These are phyloP conservation scores for Auriculariales sp. DNA, from an alignment of 768 basidiomycete genomes.

Conservation along the genomic window DNA sequence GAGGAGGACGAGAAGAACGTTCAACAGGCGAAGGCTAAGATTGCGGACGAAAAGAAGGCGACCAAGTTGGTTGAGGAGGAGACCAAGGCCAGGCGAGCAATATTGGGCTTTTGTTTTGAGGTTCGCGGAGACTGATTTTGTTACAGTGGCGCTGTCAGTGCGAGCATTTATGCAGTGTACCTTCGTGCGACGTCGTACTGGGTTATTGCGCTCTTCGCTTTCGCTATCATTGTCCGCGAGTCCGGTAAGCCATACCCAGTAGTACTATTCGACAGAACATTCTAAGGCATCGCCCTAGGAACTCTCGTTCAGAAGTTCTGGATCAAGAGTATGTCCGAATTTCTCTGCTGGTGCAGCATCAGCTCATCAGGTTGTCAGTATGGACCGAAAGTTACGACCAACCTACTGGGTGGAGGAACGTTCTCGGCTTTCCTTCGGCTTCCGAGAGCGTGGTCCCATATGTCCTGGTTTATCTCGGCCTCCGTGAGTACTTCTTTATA, in stretches of 20 bases:
- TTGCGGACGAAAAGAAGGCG: constrained; percentile 1
- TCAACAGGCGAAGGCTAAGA: background rate
- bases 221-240: background rate
- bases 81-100: constrained; percentile 11
- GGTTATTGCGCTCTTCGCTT: background rate
- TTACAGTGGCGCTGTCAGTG: background rate
- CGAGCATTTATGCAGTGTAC: background rate
- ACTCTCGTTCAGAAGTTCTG: background rate
- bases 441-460: background rate
- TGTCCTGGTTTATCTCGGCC: background rate
- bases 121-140: background rate
- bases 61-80: constrained; percentile 42
- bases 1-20: background rate
- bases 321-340: background rate
- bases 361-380: background rate
- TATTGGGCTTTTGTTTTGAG: background rate
- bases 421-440: background rate
- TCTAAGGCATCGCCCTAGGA: no score
- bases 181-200: background rate
- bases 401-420: background rate
- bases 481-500: background rate
- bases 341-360: background rate
- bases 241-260: no score
- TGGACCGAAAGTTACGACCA: background rate
- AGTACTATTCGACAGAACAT: no score